Evolutionary conservation across 306 rosid species (phyloP).

Genomic region (Casuarina equisetifolia): DNA sequence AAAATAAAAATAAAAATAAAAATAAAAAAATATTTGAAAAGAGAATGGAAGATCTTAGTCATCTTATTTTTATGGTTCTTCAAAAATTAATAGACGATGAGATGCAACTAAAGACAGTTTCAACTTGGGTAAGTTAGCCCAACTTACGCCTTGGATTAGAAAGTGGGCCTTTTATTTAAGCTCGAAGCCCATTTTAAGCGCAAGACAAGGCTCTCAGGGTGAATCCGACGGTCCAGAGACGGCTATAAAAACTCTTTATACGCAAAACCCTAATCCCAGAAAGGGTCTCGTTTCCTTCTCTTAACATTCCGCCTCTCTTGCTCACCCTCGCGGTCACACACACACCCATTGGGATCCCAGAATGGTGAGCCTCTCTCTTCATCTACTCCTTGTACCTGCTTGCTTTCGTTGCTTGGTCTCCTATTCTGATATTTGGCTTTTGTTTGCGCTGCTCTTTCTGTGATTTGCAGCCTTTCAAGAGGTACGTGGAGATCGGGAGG

Average conservation of each 20-base stretch:
- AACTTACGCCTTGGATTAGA: no score
- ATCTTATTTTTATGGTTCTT: no score
- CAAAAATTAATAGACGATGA: no score
- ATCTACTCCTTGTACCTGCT: background rate
- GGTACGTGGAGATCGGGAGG: slow-evolving; percentile 92
- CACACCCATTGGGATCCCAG: slow-evolving; percentile 18
- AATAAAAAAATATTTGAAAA: no score
- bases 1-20: no score
- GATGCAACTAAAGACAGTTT: no score
- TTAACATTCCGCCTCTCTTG: background rate
- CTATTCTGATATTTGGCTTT: background rate
- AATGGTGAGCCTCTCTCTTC: slow-evolving; percentile 48
- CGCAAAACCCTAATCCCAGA: slow-evolving; percentile 26
- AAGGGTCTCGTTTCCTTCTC: background rate
- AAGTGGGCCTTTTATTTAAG: no score
- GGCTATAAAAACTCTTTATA: background rate
- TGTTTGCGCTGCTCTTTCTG: background rate
- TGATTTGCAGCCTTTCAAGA: slow-evolving; percentile 75
- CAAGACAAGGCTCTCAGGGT: background rate
- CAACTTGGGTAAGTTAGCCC: no score
- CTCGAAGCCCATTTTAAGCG: background rate
- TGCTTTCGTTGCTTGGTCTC: background rate
- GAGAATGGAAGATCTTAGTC: no score
- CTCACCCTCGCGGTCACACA: slow-evolving; percentile 4
- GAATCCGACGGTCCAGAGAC: slow-evolving; percentile 4